Base-by-base conservation (phyloP, 306 rosid species). In the Acacia confusa region DNA sequence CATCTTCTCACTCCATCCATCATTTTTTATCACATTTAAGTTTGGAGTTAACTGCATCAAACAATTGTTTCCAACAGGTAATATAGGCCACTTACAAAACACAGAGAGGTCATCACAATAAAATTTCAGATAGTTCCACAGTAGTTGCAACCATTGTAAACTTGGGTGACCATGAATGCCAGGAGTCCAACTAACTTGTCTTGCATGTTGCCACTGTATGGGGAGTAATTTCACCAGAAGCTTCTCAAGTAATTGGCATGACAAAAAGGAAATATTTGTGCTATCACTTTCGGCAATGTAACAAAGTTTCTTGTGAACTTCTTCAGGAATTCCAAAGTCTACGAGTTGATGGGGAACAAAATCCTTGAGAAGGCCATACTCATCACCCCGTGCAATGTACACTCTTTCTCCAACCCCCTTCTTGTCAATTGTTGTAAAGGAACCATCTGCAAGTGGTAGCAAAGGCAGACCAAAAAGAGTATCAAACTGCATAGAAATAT, bases 1-100 rank as follows among this genome's bases (percentile, higher is more conserved):
- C 95, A 95, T 91, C 83, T 95, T 95, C 88, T 95, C 99, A 88
- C 92, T 95, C 99, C 99, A 95, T 41, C 97, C 99, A 61, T 90
- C 95, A 89, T 91, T 91, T 88, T 84, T 91, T 77, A 95, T 92
- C 81, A 95, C 97, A 64, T 86, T 86, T 14, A 91, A 91, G 84
- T 93, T 91, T 72, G 88, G 88, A 70, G 71, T 91, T 81, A 95
- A 92, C 86, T 87, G 94, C 91, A 91, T 71, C 82, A 95, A 88
- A 88, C 85, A 82, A 74, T 83, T 84, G 78, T 86, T 77, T 71
- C 95, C 97, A 76, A 89, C 94, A 44, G 99, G 99, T 66, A 95
- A 87, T 44, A 95, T 86, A 81, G 99, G 99, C 99, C 99, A 95
- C 83, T 90, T 93, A 32, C 91, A 91, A 80, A 95, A 95, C 79